These are phyloP conservation scores for Marasmius oreades DNA, from an alignment of 1,284 basidiomycete species.

Conservation along the genomic window DNA sequence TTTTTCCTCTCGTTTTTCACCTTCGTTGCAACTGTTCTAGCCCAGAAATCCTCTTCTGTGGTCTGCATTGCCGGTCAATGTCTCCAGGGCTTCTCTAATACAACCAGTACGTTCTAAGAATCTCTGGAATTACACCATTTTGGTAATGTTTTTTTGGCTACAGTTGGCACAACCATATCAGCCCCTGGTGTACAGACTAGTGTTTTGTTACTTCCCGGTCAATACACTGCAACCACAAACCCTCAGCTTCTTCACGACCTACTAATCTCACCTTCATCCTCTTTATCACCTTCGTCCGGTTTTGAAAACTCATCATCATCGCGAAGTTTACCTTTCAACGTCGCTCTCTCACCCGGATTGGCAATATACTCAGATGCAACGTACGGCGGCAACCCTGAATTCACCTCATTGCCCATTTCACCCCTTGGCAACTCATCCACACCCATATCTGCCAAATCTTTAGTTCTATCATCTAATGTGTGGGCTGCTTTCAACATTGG, in stretches of 20 bases:
- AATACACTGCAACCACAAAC: slow-evolving; percentile 66
- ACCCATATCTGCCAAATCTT: slow-evolving; percentile 49
- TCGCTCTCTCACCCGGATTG: slow-evolving; percentile 63
- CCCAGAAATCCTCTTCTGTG: slow-evolving; percentile 54
- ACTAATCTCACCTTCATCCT: slow-evolving; percentile 59
- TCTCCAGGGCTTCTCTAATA: slow-evolving; percentile 68
- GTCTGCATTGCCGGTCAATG: slow-evolving; percentile 83
- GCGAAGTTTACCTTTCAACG: slow-evolving; percentile 57
- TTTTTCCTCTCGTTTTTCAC: not conserved
- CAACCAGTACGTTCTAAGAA: slow-evolving; percentile 48
- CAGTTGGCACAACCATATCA: slow-evolving; percentile 66
- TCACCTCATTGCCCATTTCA: slow-evolving; percentile 38
- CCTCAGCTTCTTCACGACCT: slow-evolving; percentile 66
- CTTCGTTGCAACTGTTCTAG: slow-evolving; percentile 27
- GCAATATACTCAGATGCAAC: slow-evolving; percentile 53
- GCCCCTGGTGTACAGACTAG: slow-evolving; percentile 46
- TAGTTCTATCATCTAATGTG: slow-evolving; percentile 60
- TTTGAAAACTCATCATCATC: slow-evolving; percentile 52
- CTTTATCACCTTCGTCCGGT: slow-evolving; percentile 54
- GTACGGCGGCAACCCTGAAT: slow-evolving; percentile 62
- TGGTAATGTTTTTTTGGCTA: slow-evolving; percentile 17
- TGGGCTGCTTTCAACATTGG: slow-evolving; percentile 59
- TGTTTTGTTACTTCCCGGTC: slow-evolving; percentile 67
- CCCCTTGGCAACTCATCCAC: slow-evolving; percentile 51
- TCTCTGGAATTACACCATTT: not conserved